Conservation (phyloP, 164 flowering plant genomes). For the Magnolia officinalis region DNA sequence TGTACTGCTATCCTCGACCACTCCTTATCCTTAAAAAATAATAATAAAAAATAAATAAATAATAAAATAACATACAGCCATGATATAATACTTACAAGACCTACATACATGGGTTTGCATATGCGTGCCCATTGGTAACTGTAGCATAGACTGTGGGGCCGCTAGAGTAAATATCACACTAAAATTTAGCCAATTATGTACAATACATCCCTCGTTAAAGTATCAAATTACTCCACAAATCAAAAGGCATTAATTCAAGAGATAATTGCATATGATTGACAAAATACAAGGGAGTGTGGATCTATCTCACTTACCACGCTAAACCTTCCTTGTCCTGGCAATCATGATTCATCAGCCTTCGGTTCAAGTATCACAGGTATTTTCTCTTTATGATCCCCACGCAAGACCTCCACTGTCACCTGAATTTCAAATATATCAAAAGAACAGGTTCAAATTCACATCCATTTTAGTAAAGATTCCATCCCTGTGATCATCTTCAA, state of each 20-base stretch:
- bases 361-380: constrained; percentile 82
- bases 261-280: background rate
- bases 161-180: background rate
- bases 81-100: no score
- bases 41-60: no score
- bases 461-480: background rate
- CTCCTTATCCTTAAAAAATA: no score
- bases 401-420: constrained; percentile 87
- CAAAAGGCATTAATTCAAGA: background rate
- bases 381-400: constrained; percentile 89
- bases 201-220: background rate
- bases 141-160: background rate
- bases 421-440: constrained; percentile 19
- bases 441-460: background rate
- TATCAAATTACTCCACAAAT: background rate
- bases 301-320: background rate
- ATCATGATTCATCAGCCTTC: constrained; percentile 69
- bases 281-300: background rate
- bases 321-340: constrained; percentile 2
- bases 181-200: background rate
- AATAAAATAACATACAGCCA: no score
- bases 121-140: background rate
- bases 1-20: no score
- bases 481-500: no score
- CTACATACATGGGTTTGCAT: no score